phyloP scores from a whole-genome alignment of 2,329 filamentous ascomycete species.

The Pseudogymnoascus sp. region DNA sequence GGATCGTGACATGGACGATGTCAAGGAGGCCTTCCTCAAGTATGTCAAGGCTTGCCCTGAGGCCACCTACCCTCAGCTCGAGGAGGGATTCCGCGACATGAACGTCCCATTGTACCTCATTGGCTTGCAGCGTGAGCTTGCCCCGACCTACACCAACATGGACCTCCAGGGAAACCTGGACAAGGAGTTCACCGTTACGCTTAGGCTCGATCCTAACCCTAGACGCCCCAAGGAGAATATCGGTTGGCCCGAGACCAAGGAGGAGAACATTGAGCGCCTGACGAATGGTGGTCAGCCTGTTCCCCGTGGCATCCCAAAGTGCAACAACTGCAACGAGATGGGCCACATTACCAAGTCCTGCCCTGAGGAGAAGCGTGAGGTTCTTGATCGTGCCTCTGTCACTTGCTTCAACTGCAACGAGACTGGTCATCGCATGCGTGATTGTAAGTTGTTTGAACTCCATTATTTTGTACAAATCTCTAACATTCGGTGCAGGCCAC shows the following conservation, averaged over 20 bases:
- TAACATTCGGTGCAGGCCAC: conserved; percentile 33
- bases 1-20: conserved; percentile 52
- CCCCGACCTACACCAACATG: conserved; percentile 58
- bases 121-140: conserved; percentile 49
- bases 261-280: conserved; percentile 58
- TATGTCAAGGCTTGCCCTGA: conserved; percentile 55
- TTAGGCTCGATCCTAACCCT: conserved; percentile 52
- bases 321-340: conserved; percentile 52
- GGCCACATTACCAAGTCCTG: conserved; percentile 58
- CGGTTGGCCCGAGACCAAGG: conserved; percentile 49
- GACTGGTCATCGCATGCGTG: conserved; percentile 58
- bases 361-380: conserved; percentile 47
- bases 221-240: conserved; percentile 50
- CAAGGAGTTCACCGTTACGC: conserved; percentile 56
- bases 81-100: conserved; percentile 49
- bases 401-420: conserved; percentile 58
- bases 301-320: conserved; percentile 50
- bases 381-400: conserved; percentile 38
- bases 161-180: conserved; percentile 61
- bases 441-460: conserved; percentile 45
- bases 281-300: conserved; percentile 57
- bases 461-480: neutral
- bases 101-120: conserved; percentile 53
- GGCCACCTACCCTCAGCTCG: conserved; percentile 52
- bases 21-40: conserved; percentile 50